Percentiles rank a stretch among this genome's conserved stretches.
phyloP scores from a whole-genome alignment of 495 filamentous ascomycete genomes.

The Aspergillus baeticus region DNA sequence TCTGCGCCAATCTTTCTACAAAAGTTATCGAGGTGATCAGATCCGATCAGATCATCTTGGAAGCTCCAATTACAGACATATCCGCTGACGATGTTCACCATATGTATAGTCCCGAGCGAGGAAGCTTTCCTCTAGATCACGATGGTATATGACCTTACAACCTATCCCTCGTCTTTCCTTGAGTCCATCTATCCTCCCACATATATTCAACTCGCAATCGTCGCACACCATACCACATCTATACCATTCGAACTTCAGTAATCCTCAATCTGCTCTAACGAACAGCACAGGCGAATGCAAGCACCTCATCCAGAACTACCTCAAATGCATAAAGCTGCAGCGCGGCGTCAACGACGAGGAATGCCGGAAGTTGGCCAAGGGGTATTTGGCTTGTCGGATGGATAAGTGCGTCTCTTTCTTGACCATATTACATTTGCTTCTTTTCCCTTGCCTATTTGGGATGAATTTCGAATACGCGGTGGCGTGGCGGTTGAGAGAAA shows the following conservation, averaged over 20 bases:
- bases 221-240: neutral
- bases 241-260: neutral
- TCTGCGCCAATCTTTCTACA: neutral
- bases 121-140: slow-evolving; percentile 95
- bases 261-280: neutral
- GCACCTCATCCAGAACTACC: slow-evolving; percentile 75
- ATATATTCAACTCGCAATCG: neutral
- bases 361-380: slow-evolving; percentile 81
- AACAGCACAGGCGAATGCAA: slow-evolving; percentile 94
- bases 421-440: too few relatives aligned
- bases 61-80: neutral
- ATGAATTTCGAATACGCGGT: too few relatives aligned
- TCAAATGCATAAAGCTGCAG: slow-evolving; percentile 77
- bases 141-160: slow-evolving; percentile 58
- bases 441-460: too few relatives aligned
- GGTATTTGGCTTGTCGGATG: slow-evolving; percentile 90
- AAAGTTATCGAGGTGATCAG: too few relatives aligned
- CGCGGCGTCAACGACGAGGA: slow-evolving; percentile 81
- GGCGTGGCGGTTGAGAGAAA: too few relatives aligned
- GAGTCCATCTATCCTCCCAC: neutral
- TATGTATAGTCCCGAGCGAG: slow-evolving; percentile 74
- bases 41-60: neutral
- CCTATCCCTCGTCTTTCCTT: neutral
- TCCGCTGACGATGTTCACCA: neutral
- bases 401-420: slow-evolving; percentile 69